Percentiles rank a stretch among this genome's conserved stretches.
Conservation (phyloP, 2,329 filamentous ascomycete genomes). For the Xylariomycetidae sp. region DNA sequence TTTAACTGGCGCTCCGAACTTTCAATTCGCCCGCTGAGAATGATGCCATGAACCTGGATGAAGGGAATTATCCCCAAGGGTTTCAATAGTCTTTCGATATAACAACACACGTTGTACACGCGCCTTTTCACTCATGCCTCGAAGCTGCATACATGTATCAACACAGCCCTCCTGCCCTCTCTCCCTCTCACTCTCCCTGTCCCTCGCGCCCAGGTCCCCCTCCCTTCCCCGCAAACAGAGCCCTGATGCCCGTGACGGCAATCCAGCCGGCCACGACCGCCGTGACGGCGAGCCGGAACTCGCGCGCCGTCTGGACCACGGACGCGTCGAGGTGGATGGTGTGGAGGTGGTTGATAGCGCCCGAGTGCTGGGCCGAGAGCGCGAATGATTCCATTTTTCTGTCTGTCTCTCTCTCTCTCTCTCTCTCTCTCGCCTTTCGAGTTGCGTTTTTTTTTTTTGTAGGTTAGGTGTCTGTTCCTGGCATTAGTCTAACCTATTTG, state of each 20-base stretch:
- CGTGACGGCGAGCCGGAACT: constrained; percentile 25
- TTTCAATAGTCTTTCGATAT: no score
- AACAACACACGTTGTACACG: no score
- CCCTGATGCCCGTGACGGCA: constrained; percentile 24
- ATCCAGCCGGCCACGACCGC: constrained; percentile 29
- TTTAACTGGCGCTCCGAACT: no score
- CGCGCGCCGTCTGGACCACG: constrained; percentile 20
- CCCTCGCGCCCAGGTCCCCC: no score
- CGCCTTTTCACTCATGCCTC: no score
- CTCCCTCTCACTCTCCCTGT: background rate
- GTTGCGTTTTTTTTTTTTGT: background rate
- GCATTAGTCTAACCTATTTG: no score
- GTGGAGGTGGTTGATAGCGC: constrained; percentile 29
- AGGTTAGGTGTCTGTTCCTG: background rate
- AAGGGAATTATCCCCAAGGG: no score
- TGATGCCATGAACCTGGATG: no score
- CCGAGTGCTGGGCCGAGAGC: constrained; percentile 29
- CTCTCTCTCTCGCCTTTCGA: no score
- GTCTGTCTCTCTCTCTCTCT: background rate
- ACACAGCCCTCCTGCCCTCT: background rate
- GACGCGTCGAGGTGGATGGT: constrained; percentile 25
- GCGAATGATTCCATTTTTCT: constrained; percentile 30
- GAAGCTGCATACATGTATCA: no score
- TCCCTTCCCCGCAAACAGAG: constrained; percentile 10
- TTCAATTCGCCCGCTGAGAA: no score